Evolutionary conservation across 2,329 filamentous ascomycete species (phyloP), one percentile per base, ranked within the genome.

Genomic region (Emericellopsis cladophorae): DNA sequence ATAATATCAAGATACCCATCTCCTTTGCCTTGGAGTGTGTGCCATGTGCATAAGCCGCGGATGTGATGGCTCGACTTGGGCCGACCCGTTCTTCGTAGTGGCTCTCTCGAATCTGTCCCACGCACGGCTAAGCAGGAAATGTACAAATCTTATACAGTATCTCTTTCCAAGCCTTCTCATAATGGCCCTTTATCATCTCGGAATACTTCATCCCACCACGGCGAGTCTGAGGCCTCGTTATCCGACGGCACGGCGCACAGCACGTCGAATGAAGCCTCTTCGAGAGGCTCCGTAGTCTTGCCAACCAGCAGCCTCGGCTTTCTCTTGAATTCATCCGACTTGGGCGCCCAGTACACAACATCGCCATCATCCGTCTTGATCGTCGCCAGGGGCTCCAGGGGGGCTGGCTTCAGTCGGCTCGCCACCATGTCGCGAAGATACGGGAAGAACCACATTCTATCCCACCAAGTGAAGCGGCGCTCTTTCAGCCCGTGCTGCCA

Each of bases 391-490:
- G 36, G 36, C 18, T 15, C 14, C 10, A 29, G 22, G 9, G 36
- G 18, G 5, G 21, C 36, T 15, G 36, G 36, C 24, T n/a, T 7
- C 36, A 38, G 24, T 10, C n/a, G 22, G 12, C 14, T 10, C 5
- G 18, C 9, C 3, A 38, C n/a, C 32, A 54, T 41, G 6, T 43
- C 41, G 31, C 49, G 45, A 8, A 55, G 45, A 15, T 49, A 37
- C 2, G 45, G 48, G 18, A 47, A 46, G 23, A 47, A 53, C 52
- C 51, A 55, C 4, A 42, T 46, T 29, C 46, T 44, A 18, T 49
- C 43, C 53, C 53, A 54, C 51, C 53, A 55, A 3, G 36, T 23
- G 2, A 38, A 39, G 23, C 48, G 49, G 22, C 46, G 43, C 4
- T 41, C 39, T 34, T 55, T 54, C 34, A 48, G 41, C 2, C 46